Base-by-base conservation (phyloP, 352 stramenopile species). In the Globisporangium alternatum region DNA sequence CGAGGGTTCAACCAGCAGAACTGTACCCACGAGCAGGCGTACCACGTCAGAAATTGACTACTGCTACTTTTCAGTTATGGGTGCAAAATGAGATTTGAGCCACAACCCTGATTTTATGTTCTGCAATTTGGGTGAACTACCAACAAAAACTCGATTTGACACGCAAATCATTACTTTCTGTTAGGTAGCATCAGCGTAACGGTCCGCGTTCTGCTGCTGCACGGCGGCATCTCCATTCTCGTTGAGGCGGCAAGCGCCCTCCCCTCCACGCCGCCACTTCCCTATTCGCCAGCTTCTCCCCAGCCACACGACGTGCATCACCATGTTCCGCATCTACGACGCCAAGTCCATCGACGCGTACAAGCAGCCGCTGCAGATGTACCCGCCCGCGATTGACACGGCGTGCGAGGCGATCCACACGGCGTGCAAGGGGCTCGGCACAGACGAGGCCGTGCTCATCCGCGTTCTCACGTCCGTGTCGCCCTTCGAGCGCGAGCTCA, bases 351-450 rank as follows among this genome's bases (percentile, higher is more conserved):
- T 71, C 45, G 56, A 72, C 55, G 55, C 51, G 13, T 58, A 70
- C 59, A 62, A 63, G 17, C 43, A 60, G 43, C 56, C 47, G 41
- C 62, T 52, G 43, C 9, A 54, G 19, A 65, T 61, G 51, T 86
- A 76, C 52, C 66, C 73, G 15, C 67, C 62, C n/a, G 62, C 78
- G 45, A 86, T 91, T 44, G 81, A 90, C 51, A 64, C 74, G 41
- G 77, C 65, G 13, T 89, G 79, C 55, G 70, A 85, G 47, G 59
- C 67, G 43, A 90, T 91, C 47, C 70, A 78, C 51, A 64, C 80
- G 48, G 85, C 83, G 22, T 90, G 80, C 60, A 81, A 89, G 61
- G 85, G 80, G 25, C 62, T 91, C 25, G 85, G 85, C 30, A 88
- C 87, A 39, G 77, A 94, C 66, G 85, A 92, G 55, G 71, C 75